Base-by-base conservation (phyloP, 1,284 basidiomycete genomes). In the Agroathelia rolfsii region DNA sequence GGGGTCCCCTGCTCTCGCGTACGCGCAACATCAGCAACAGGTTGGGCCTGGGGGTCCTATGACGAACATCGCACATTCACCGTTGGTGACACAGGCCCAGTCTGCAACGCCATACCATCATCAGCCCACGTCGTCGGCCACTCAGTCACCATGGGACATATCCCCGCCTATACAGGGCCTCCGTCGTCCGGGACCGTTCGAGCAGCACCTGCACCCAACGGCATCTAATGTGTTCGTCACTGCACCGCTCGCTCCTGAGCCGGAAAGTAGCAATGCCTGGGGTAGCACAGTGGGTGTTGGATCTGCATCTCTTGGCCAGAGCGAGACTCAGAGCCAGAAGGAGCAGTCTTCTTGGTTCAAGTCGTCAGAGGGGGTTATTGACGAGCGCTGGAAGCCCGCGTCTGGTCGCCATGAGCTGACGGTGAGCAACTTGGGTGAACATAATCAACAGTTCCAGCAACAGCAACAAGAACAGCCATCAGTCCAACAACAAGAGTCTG, bases 341-440 rank as follows among this genome's bases (percentile, higher is more conserved):
- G 66, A 71, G n/a, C 55, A 62, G 32, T 65, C 69, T 2, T 65
- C 70, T 7, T 79, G 76, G 77, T 50, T 60, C 32, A 47, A 58
- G 26, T 56, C 67, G 9, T 64, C 69, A 5, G 58, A 68, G 34
- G 56, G 58, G 9, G 47, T 49, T 16, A 46, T 56, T 3, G 62
- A 65, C 21, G 66, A 68, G 4, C 56, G 49, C 30, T 74, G 69
- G 74, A 59, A 56, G 28, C 54, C 62, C 34, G 46, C 35, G 11
- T 44, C 52, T 2, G 59, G 57, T 19, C 53, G 66, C 6, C 65
- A 61, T 38, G 69, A 66, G 38, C 55, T 76, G 14, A 71, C 74
- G 0, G 58, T 67, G 30, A 67, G 61, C 32, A 74, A 75, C 41
- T 53, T 76, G 13, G 70, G 62, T n/a, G 69, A 75, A 37, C 72